Conservation (phyloP, 106 monocot species). For the Platanthera guangdongensis region DNA sequence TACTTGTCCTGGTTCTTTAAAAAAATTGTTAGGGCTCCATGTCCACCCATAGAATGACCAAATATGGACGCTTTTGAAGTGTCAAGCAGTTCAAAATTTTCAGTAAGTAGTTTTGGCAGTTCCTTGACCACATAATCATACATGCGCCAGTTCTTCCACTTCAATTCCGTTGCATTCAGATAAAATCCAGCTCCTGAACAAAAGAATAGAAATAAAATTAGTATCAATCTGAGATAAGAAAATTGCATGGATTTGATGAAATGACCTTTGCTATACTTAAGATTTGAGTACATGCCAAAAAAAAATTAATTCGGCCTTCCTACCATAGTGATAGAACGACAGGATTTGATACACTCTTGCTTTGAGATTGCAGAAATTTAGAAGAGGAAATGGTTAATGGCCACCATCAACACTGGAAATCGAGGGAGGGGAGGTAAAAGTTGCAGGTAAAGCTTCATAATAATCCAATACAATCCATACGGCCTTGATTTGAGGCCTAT, state of each 20-base stretch:
- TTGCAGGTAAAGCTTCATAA: too few relatives aligned
- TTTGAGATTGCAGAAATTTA: too few relatives aligned
- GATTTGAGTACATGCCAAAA: background rate
- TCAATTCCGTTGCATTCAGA: conserved; percentile 74
- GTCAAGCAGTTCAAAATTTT: conserved; percentile 81
- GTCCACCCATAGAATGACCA: conserved; percentile 99
- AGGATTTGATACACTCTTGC: too few relatives aligned
- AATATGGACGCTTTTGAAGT: conserved; percentile 71
- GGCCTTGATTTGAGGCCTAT: too few relatives aligned
- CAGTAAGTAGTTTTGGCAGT: conserved; percentile 64
- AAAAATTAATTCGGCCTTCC: background rate
- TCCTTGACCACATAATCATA: conserved; percentile 94
- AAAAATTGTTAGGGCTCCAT: conserved; percentile 89
- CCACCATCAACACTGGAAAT: too few relatives aligned
- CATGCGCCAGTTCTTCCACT: conserved; percentile 99
- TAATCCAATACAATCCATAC: too few relatives aligned
- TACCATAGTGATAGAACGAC: too few relatives aligned
- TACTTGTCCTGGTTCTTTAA: conserved; percentile 77
- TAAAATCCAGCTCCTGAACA: conserved; percentile 89
- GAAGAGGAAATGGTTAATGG: too few relatives aligned
- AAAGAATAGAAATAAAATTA: background rate
- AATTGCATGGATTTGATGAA: background rate
- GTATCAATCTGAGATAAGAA: background rate
- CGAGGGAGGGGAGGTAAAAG: too few relatives aligned
- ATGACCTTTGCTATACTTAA: background rate